A percentile compares a stretch with the other conserved stretches of the same genome.
Conservation (phyloP, 306 rosid genomes). For the Carpinus viminea region DNA sequence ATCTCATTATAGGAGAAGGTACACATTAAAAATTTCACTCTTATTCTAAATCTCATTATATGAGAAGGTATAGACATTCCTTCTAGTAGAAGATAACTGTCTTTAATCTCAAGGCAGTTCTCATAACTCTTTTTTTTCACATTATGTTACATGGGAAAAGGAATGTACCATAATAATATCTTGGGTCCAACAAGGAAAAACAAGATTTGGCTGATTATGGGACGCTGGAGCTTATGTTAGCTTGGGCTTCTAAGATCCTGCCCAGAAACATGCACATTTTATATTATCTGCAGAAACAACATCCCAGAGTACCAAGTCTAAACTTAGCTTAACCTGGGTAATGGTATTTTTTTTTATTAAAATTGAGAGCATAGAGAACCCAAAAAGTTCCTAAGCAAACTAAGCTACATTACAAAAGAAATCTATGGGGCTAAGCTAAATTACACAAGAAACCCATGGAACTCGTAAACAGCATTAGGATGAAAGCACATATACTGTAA, state of each 20-base stretch:
- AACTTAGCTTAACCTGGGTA: background rate
- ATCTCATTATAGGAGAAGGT: slow-evolving; percentile 14
- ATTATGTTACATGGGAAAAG: background rate
- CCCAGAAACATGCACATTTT: background rate
- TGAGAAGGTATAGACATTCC: slow-evolving; percentile 18
- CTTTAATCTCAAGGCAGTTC: background rate
- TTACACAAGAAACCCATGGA: background rate
- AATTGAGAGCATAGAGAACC: background rate
- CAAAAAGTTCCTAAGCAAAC: background rate
- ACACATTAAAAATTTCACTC: slow-evolving; percentile 18
- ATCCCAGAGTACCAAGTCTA: background rate
- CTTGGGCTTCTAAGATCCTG: background rate
- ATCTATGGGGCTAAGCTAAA: background rate
- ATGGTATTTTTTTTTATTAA: background rate
- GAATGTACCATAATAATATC: background rate
- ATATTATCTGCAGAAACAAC: background rate
- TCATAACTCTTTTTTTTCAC: background rate
- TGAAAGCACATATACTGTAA: background rate
- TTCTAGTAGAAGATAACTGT: background rate
- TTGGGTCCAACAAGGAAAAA: background rate
- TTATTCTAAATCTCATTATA: slow-evolving; percentile 15
- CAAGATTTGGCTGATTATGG: background rate
- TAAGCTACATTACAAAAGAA: background rate
- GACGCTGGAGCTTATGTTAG: background rate
- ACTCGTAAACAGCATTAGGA: background rate